Evolutionary conservation across 441 rosid genomes (phyloP).

Genomic region (Pelargonium citronellum): DNA sequence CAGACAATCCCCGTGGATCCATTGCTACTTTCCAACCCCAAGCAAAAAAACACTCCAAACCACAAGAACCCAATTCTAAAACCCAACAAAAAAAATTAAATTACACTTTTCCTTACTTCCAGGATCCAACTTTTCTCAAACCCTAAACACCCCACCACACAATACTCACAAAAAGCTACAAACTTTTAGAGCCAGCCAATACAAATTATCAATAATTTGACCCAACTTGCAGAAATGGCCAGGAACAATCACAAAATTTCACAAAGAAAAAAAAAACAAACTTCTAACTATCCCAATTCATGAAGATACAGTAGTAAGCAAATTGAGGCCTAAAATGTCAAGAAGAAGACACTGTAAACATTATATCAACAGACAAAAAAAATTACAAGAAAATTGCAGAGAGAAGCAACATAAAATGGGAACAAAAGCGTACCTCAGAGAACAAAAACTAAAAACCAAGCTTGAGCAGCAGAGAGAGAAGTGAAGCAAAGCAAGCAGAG

Average conservation of each 20-base stretch:
- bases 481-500: background rate
- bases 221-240: conserved; percentile 8
- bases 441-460: conserved; percentile 6
- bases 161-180: background rate
- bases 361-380: background rate
- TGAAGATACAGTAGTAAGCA: background rate
- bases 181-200: background rate
- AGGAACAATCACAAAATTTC: background rate
- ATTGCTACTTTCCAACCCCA: conserved; percentile 22
- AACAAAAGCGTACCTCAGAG: conserved; percentile 17
- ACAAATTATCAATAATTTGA: no score
- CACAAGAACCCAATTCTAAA: background rate
- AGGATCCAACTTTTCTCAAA: background rate
- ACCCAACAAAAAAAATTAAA: background rate
- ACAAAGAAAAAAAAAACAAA: background rate
- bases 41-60: no score
- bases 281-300: background rate
- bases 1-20: conserved; percentile 41
- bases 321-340: background rate
- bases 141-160: background rate
- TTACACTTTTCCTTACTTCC: no score
- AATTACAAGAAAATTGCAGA: background rate
- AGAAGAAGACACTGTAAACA: background rate
- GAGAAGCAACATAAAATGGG: background rate
- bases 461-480: background rate